phyloP scores from a whole-genome alignment of 768 basidiomycete species.

The Trametes cubensis region DNA sequence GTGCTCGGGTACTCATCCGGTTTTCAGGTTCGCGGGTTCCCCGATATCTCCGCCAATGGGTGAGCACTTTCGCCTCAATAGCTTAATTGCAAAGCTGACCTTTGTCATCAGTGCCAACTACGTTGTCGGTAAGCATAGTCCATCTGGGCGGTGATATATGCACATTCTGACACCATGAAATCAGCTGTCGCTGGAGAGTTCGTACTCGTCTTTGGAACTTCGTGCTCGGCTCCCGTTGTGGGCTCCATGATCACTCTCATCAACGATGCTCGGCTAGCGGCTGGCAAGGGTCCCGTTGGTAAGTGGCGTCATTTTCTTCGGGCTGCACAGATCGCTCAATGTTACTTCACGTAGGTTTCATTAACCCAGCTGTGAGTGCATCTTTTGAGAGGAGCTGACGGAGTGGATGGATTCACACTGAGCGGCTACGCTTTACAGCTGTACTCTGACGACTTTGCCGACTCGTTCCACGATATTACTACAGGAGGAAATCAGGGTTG shows the following conservation, averaged over 20 bases:
- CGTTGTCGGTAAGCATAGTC: constrained; percentile 29
- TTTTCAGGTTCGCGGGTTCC: constrained; percentile 29
- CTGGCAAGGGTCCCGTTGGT: constrained; percentile 39
- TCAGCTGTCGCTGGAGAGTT: constrained; percentile 36
- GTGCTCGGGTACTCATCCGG: neutral
- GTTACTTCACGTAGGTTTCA: constrained; percentile 31
- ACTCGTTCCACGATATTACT: constrained; percentile 38
- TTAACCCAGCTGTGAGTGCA: constrained; percentile 62
- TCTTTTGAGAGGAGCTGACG: too few relatives aligned
- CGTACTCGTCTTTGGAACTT: constrained; percentile 39
- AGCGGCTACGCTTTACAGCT: constrained; percentile 15
- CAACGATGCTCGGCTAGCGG: constrained; percentile 41
- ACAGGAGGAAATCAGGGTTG: constrained; percentile 39
- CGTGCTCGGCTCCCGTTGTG: constrained; percentile 39
- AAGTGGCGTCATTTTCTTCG: neutral
- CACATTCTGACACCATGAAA: neutral
- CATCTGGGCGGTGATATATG: neutral
- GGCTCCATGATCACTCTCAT: constrained; percentile 40
- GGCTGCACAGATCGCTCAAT: neutral
- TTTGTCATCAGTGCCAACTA: constrained; percentile 35
- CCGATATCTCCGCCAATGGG: constrained; percentile 41
- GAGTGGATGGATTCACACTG: neutral
- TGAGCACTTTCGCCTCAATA: constrained; percentile 12
- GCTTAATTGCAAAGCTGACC: neutral
- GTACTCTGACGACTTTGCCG: constrained; percentile 24